A percentile compares a stretch with the other conserved stretches of the same genome.
phyloP scores from a whole-genome alignment of 1,284 basidiomycete species.

The Ustanciosporium gigantosporum region DNA sequence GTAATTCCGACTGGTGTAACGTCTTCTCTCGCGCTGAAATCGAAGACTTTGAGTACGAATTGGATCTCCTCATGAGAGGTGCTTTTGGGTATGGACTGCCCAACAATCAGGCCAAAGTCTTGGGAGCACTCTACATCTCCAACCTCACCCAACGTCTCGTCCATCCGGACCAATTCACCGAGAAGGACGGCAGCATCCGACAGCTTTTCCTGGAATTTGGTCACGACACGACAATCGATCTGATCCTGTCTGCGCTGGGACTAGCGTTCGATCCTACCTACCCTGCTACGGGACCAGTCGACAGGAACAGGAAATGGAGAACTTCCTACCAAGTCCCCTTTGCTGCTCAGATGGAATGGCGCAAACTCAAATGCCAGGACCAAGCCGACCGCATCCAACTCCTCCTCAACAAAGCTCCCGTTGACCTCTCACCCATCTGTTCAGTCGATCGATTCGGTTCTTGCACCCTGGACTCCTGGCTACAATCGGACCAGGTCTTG shows the following conservation, averaged over 20 bases:
- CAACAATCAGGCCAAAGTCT: constrained; percentile 62
- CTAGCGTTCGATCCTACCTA: constrained; percentile 59
- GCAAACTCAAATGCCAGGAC: too few relatives aligned
- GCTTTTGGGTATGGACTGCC: constrained; percentile 65
- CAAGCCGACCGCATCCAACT: too few relatives aligned
- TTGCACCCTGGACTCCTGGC: too few relatives aligned
- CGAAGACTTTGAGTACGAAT: constrained; percentile 64
- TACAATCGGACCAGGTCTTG: too few relatives aligned
- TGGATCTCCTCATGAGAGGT: constrained; percentile 65
- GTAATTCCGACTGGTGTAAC: constrained; percentile 63
- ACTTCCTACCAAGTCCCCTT: too few relatives aligned
- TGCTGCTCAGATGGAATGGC: too few relatives aligned
- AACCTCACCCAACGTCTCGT: constrained; percentile 64
- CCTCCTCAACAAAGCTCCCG: too few relatives aligned
- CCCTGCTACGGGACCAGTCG: constrained; percentile 58
- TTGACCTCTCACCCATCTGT: too few relatives aligned
- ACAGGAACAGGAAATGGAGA: constrained; percentile 62
- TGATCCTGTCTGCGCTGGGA: constrained; percentile 64
- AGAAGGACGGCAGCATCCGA: constrained; percentile 8
- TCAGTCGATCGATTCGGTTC: too few relatives aligned
- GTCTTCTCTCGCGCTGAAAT: constrained; percentile 63
- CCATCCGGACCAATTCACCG: constrained; percentile 4
- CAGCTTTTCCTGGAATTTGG: constrained; percentile 64
- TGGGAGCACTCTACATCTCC: constrained; percentile 64
- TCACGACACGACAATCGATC: constrained; percentile 66